Conservation (phyloP, 441 rosid species). For the Gossypium schwendimanii region DNA sequence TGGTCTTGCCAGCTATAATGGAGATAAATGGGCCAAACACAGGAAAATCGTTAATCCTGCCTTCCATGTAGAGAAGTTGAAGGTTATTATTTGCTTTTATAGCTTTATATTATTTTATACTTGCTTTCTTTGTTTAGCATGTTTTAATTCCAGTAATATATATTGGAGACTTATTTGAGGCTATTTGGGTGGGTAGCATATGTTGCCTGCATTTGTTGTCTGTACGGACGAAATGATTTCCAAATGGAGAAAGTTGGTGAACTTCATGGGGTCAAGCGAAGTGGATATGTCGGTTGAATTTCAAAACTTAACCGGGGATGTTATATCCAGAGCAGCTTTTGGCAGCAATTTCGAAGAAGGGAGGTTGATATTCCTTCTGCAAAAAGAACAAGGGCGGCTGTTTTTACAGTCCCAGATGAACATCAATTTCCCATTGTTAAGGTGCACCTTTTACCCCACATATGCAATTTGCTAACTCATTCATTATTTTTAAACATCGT, state of each 20-base stretch:
- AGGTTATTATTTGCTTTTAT: constrained; percentile 20
- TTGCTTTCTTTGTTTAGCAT: neutral
- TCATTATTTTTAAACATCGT: neutral
- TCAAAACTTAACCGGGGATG: constrained; percentile 34
- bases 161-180: neutral
- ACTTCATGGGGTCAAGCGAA: constrained; percentile 22
- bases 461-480: neutral
- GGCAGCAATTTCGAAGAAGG: constrained; percentile 43
- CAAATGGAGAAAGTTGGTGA: constrained; percentile 31
- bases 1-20: constrained; percentile 35
- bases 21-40: constrained; percentile 39
- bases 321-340: constrained; percentile 39
- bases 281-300: constrained; percentile 44
- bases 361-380: constrained; percentile 34
- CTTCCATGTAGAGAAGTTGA: constrained; percentile 39
- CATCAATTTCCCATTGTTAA: constrained; percentile 36
- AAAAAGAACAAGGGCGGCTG: constrained; percentile 24
- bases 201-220: constrained; percentile 27
- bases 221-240: constrained; percentile 30
- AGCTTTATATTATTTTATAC: neutral
- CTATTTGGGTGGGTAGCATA: constrained; percentile 16
- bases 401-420: constrained; percentile 17
- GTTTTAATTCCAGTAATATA: neutral
- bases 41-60: constrained; percentile 38
- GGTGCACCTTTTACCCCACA: constrained; percentile 19